A percentile compares a stretch with the other conserved stretches of the same genome.
Conservation (phyloP, 164 flowering plant genomes). For the Macadamia integrifolia region DNA sequence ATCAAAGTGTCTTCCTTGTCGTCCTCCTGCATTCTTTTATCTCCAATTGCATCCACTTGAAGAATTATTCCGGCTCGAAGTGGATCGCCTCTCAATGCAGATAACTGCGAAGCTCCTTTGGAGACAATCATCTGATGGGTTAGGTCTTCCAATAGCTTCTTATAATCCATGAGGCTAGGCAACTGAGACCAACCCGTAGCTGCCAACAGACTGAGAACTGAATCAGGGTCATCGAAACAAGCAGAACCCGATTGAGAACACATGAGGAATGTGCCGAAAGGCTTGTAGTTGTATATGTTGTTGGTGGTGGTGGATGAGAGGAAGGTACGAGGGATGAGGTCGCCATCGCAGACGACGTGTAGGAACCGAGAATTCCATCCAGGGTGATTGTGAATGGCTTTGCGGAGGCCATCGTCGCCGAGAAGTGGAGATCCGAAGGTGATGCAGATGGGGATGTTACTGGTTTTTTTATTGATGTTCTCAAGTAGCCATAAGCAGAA, state of each 20-base stretch:
- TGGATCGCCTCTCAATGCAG: constrained; percentile 1
- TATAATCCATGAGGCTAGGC: constrained; percentile 12
- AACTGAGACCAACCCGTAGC: neutral
- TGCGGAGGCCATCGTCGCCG: constrained; percentile 29
- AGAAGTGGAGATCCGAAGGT: constrained; percentile 48
- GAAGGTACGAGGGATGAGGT: constrained; percentile 24
- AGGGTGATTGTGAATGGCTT: constrained; percentile 21
- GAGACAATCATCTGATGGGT: neutral
- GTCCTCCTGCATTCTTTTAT: constrained; percentile 11
- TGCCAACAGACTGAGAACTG: constrained; percentile 18
- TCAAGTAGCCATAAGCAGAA: constrained; percentile 42
- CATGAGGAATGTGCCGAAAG: constrained; percentile 42
- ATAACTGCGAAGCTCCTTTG: constrained; percentile 5
- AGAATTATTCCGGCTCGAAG: constrained; percentile 15
- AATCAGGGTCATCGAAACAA: constrained; percentile 33
- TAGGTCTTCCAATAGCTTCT: constrained; percentile 7
- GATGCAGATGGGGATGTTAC: constrained; percentile 34
- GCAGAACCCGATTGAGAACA: constrained; percentile 31
- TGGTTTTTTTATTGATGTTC: constrained; percentile 2
- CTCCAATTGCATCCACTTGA: constrained; percentile 29
- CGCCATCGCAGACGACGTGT: constrained; percentile 26
- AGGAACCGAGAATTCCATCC: constrained; percentile 37
- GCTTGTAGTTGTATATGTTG: constrained; percentile 18
- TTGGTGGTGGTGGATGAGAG: neutral
- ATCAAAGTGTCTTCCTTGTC: constrained; percentile 2